Evolutionary conservation across 768 basidiomycete species (phyloP).

Genomic region (Rubroboletus satanas): DNA sequence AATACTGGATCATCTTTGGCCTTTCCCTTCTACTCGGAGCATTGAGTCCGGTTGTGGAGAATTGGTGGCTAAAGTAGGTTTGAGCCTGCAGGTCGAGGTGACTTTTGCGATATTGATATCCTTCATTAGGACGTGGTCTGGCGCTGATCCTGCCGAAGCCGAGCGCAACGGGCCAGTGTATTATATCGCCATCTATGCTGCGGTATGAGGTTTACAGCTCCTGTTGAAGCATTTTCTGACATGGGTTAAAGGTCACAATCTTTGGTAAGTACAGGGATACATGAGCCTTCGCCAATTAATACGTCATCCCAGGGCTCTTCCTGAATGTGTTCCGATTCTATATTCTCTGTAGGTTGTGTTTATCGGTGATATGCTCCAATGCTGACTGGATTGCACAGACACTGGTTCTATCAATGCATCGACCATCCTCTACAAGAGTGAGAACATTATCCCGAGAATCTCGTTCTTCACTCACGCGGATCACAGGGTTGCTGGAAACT

Average conservation of each 20-base stretch:
- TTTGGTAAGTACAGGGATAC: constrained; percentile 27
- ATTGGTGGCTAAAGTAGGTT: constrained; percentile 60
- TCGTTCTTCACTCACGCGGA: constrained; percentile 12
- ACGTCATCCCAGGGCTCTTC: constrained; percentile 41
- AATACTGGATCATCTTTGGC: constrained; percentile 57
- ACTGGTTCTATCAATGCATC: constrained; percentile 82
- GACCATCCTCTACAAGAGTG: constrained; percentile 68
- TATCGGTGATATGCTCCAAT: not conserved
- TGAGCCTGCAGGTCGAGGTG: not conserved
- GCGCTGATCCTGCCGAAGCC: constrained; percentile 39
- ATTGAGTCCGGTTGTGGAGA: constrained; percentile 64
- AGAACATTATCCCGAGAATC: not conserved
- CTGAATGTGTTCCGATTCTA: constrained; percentile 63
- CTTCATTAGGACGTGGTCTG: constrained; percentile 52
- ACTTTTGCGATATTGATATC: constrained; percentile 25
- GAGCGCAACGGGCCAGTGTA: constrained; percentile 40
- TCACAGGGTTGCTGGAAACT: constrained; percentile 58
- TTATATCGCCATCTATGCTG: constrained; percentile 61
- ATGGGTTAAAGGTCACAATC: constrained; percentile 34
- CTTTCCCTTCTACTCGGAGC: constrained; percentile 53
- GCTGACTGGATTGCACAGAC: constrained; percentile 37
- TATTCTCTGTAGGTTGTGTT: constrained; percentile 56
- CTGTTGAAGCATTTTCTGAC: constrained; percentile 11
- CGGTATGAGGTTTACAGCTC: constrained; percentile 34
- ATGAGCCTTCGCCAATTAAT: not conserved